phyloP scores from a whole-genome alignment of 805 yeast species.

The Saccharomycopsis sp. region DNA sequence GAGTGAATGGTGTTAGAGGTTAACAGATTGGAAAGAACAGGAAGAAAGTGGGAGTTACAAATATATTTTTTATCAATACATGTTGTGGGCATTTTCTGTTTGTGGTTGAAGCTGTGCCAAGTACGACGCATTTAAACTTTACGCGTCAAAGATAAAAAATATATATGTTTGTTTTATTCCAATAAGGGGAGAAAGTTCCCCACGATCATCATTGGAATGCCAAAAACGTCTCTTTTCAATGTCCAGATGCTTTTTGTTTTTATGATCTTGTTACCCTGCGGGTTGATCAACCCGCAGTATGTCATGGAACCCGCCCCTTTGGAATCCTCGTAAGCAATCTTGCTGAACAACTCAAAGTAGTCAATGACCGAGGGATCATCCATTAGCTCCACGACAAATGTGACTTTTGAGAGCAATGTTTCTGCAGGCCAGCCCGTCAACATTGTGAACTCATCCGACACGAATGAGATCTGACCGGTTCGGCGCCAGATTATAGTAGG shows the following conservation, averaged over 20 bases:
- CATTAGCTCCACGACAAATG: conserved; percentile 70
- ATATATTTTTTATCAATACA: too few relatives aligned
- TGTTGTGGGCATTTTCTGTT: too few relatives aligned
- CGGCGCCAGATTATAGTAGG: conserved; percentile 95
- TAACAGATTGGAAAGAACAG: too few relatives aligned
- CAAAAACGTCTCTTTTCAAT: conserved; percentile 87
- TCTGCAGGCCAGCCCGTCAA: conserved; percentile 84
- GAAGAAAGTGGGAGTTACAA: too few relatives aligned
- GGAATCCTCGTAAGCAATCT: conserved; percentile 85
- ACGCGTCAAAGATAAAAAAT: too few relatives aligned
- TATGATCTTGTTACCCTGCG: conserved; percentile 39
- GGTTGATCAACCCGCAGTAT: conserved; percentile 69
- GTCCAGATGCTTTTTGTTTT: conserved; percentile 88
- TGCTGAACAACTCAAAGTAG: conserved; percentile 77
- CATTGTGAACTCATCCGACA: conserved; percentile 87
- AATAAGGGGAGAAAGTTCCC: conserved; percentile 75
- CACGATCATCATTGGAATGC: conserved; percentile 93
- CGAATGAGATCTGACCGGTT: conserved; percentile 91
- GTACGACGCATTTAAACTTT: too few relatives aligned
- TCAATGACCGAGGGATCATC: conserved; percentile 83
- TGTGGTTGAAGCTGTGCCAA: too few relatives aligned
- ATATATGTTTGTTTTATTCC: too few relatives aligned
- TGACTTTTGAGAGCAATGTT: conserved; percentile 54
- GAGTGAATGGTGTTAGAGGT: too few relatives aligned
- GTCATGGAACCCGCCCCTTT: conserved; percentile 73